phyloP scores from a whole-genome alignment of 2,329 filamentous ascomycete genomes.

The Talaromyces sp. region DNA sequence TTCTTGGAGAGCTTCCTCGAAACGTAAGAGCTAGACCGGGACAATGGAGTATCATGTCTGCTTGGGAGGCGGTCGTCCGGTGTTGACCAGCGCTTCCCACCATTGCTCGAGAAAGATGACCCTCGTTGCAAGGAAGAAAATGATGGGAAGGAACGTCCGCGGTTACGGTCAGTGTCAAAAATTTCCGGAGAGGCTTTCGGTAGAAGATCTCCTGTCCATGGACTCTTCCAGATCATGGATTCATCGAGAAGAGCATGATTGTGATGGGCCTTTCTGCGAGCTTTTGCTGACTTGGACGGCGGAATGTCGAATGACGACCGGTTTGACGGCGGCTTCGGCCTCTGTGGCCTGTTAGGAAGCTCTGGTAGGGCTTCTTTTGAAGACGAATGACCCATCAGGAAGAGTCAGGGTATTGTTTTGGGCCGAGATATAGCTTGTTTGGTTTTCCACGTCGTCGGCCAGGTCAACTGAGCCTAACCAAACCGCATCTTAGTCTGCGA shows the following conservation, averaged over 20 bases:
- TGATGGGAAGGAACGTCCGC: slow-evolving; percentile 20
- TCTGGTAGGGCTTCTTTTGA: slow-evolving; percentile 28
- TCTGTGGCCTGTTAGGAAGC: slow-evolving; percentile 27
- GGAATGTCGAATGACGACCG: slow-evolving; percentile 10
- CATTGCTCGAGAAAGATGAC: slow-evolving; percentile 1
- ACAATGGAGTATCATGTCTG: slow-evolving; percentile 6
- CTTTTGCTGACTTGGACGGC: slow-evolving; percentile 2
- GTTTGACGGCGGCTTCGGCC: slow-evolving; percentile 32
- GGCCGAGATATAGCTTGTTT: not conserved
- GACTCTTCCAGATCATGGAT: slow-evolving; percentile 25
- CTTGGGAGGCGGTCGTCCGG: slow-evolving; percentile 1
- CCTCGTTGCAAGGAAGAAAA: slow-evolving; percentile 11
- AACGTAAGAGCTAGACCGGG: slow-evolving; percentile 8
- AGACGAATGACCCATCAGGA: slow-evolving; percentile 31
- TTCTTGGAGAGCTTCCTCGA: slow-evolving; percentile 8
- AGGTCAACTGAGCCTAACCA: not conserved
- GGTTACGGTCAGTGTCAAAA: slow-evolving; percentile 6
- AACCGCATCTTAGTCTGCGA: not conserved
- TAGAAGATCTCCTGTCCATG: slow-evolving; percentile 25
- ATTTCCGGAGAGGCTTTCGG: slow-evolving; percentile 13
- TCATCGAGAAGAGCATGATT: slow-evolving; percentile 9
- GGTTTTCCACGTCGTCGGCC: not conserved
- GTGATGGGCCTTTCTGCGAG: not conserved
- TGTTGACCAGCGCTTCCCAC: slow-evolving; percentile 10
- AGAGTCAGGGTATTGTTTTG: not conserved